Base-by-base conservation (phyloP, 2,329 filamentous ascomycete genomes). In the Fusarium poae region DNA sequence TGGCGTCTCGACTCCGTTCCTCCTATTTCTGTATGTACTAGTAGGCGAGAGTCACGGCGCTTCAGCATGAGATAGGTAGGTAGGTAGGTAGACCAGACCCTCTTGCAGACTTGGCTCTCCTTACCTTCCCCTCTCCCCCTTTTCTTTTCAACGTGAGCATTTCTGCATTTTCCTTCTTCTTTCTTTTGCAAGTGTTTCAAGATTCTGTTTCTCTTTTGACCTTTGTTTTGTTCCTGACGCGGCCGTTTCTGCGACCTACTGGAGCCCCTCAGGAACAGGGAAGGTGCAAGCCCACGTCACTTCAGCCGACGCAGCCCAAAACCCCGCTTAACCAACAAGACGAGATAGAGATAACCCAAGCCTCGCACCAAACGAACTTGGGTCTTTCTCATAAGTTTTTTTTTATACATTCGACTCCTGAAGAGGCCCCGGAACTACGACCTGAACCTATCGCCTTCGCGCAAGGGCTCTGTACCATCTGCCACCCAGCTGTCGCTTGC, bases 211-310 rank as follows among this genome's bases (percentile, higher is more conserved):
- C 42, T 57, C 48, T 43, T 48, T 39, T 44, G 60, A 60, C 37
- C 58, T 32, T 49, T 35, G 50, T 54, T 48, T 61, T 62, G 72
- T 74, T 66, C 71, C 71, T 73, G 65, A 61, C 55, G 70, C 70
- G 74, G 57, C 74, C 74, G 66, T 74, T 74, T 74, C 72, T 76
- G 74, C 74, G 74, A 72, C 74, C 74, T 56, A 50, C 63, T 71
- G 71, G 66, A 69, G 62, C 58, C 70, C 45, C 53, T 60, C 62
- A 57, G 48, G 57, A 40, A 57, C 68, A 57, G 57, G 56, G 52
- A 62, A 69, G 45, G 55, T 53, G 62, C 60, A 50, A 54, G 49
- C 60, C 62, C 59, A 62, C 57, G 57, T 55, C 59, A 62, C 46
- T 62, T 55, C 59, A 55, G 46, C 34, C 45, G 42, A 49, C 30